A percentile compares a stretch with the other conserved stretches of the same genome.
These are phyloP conservation scores for Vachellia pachyceras DNA, from an alignment of 306 rosid species.

Conservation along the genomic window DNA sequence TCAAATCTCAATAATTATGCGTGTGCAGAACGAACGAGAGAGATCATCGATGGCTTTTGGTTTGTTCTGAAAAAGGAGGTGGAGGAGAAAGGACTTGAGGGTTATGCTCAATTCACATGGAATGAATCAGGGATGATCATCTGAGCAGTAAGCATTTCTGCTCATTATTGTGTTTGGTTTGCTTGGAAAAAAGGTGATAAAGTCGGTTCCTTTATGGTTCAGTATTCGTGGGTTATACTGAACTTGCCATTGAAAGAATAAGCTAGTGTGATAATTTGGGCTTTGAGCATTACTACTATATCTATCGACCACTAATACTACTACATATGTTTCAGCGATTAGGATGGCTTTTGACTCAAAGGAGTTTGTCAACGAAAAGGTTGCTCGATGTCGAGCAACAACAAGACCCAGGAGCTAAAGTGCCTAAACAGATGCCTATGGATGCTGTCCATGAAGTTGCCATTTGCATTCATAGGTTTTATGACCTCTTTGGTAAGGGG, in stretches of 20 bases:
- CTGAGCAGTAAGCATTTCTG: neutral
- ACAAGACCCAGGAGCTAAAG: slow-evolving; percentile 29
- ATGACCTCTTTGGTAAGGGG: slow-evolving; percentile 97
- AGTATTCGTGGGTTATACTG: slow-evolving; percentile 34
- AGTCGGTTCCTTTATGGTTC: slow-evolving; percentile 45
- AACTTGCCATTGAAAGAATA: slow-evolving; percentile 29
- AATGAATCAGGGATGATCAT: neutral
- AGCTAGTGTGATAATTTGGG: slow-evolving; percentile 51
- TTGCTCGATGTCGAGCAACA: slow-evolving; percentile 56
- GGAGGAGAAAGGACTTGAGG: neutral
- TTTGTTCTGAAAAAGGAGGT: neutral
- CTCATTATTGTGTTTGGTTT: slow-evolving; percentile 38
- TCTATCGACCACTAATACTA: slow-evolving; percentile 25
- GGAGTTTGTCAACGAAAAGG: slow-evolving; percentile 63
- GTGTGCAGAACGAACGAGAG: too few species aligned
- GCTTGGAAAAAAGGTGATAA: slow-evolving; percentile 9
- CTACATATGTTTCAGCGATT: slow-evolving; percentile 74
- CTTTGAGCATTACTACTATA: slow-evolving; percentile 37
- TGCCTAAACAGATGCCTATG: slow-evolving; percentile 56
- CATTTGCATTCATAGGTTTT: slow-evolving; percentile 85
- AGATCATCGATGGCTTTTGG: neutral
- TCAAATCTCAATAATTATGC: too few species aligned
- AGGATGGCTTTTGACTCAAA: slow-evolving; percentile 73
- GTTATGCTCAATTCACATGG: neutral
- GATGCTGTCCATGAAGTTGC: slow-evolving; percentile 90